Percentiles rank a stretch among this genome's conserved stretches.
These are phyloP conservation scores for Ophiostoma perfectum DNA, from an alignment of 2,329 filamentous ascomycete genomes.

Conservation along the genomic window DNA sequence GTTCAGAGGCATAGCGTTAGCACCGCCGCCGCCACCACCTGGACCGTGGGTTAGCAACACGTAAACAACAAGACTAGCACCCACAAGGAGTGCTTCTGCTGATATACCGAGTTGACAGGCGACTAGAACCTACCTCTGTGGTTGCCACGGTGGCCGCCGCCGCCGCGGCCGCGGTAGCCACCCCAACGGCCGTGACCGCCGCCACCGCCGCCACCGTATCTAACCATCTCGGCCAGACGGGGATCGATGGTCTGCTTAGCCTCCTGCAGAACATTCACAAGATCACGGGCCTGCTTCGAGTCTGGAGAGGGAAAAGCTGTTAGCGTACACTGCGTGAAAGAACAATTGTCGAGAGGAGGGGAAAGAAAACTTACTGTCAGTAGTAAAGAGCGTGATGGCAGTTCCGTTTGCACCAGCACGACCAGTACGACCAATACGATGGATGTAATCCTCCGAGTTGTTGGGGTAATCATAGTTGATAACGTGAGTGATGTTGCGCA, in stretches of 20 bases:
- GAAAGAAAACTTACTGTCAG: slow-evolving; percentile 76
- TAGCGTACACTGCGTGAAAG: not conserved
- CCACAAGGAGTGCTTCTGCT: no score
- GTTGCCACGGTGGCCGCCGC: slow-evolving; percentile 46
- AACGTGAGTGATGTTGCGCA: slow-evolving; percentile 99
- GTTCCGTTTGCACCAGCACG: slow-evolving; percentile 92
- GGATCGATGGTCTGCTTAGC: slow-evolving; percentile 98
- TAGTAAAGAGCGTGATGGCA: slow-evolving; percentile 97
- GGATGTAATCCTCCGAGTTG: slow-evolving; percentile 98
- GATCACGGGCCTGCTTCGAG: slow-evolving; percentile 92
- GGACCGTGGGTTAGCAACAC: not conserved
- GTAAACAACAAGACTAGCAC: no score
- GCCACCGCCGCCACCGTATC: slow-evolving; percentile 81
- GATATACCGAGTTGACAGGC: no score
- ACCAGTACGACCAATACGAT: slow-evolving; percentile 92
- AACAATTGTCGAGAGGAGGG: not conserved
- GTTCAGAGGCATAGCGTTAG: slow-evolving; percentile 47
- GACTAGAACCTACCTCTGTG: slow-evolving; percentile 28
- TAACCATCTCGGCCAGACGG: slow-evolving; percentile 89
- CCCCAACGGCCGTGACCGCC: slow-evolving; percentile 60
- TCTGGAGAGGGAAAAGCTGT: slow-evolving; percentile 44
- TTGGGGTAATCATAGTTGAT: slow-evolving; percentile 99
- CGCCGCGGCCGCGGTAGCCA: slow-evolving; percentile 60
- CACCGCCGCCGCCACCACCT: slow-evolving; percentile 33
- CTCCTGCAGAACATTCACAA: slow-evolving; percentile 86